These are phyloP conservation scores for Mortierella antarctica DNA, from an alignment of 192 early-diverging fungal genomes.

Conservation along the genomic window DNA sequence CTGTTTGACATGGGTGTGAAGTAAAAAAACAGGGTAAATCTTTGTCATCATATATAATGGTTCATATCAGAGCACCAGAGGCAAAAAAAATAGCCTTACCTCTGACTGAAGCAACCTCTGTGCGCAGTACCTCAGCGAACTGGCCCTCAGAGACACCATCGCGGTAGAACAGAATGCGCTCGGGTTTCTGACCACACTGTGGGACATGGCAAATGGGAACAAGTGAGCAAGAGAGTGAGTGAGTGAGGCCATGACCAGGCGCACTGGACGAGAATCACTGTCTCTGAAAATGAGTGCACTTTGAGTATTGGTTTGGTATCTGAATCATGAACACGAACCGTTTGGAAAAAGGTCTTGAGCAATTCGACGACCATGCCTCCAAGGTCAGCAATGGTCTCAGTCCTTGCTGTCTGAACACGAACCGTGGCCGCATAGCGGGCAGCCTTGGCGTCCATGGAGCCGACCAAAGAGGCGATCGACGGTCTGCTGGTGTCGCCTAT, in stretches of 20 bases:
- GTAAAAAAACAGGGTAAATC: too few species aligned
- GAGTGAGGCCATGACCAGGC: too few species aligned
- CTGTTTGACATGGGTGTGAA: too few species aligned
- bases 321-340: background rate
- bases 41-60: too few species aligned
- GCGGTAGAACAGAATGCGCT: conserved; percentile 87
- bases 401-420: conserved; percentile 73
- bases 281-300: too few species aligned
- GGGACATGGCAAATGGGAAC: conserved; percentile 15
- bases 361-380: conserved; percentile 72
- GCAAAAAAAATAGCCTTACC: background rate
- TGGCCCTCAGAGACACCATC: conserved; percentile 94
- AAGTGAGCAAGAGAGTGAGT: conserved; percentile 53
- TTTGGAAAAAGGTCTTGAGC: conserved; percentile 73
- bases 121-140: conserved; percentile 76
- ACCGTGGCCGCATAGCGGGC: conserved; percentile 72
- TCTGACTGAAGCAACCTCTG: conserved; percentile 77
- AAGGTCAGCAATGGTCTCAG: conserved; percentile 80
- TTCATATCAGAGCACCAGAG: background rate
- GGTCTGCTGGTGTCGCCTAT: conserved; percentile 59
- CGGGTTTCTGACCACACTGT: conserved; percentile 73
- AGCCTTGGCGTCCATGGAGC: conserved; percentile 72
- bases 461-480: conserved; percentile 84
- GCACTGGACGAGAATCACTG: too few species aligned
- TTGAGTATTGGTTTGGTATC: too few species aligned